Base-by-base conservation (phyloP, 148 eudicot species). In the Spergularia bocconei region DNA sequence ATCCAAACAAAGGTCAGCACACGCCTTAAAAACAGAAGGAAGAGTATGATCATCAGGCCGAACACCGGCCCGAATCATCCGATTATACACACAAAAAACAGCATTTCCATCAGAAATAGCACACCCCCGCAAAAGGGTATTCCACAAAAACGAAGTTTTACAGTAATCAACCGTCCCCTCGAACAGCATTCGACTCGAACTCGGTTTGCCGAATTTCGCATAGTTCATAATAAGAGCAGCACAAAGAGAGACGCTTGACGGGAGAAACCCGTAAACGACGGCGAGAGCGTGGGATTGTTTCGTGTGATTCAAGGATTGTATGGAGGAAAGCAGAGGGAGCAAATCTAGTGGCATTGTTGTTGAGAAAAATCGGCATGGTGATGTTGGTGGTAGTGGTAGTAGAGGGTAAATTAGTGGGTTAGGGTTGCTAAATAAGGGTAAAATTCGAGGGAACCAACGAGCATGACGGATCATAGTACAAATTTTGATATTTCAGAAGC, bases 21-120 rank as follows among this genome's bases (percentile, higher is more conserved):
- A 91, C n/a, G 85, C 79, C 79, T 91, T 91, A 44, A 89, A 48
- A 54, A 86, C 87, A 73, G 80, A 88, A 50, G 97, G 91, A 38
- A 85, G 86, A 1, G 92, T 90, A 75, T 87, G 85, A 78, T 86
- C 87, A 79, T 92, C 97, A 7, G 92, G 94, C 66, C 74, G 23
- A 63, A 87, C 74, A 20, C 74, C 74, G 21, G n/a, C 54, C 56
- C 78, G 15, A 78, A 88, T n/a, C 88, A 88, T 82, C 5, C 76
- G 33, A 72, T 90, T 90, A 73, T 84, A 88, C 17, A 76, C 63
- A 50, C 47, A 23, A 55, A 88, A 77, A 41, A 77, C 79, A n/a
- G 82, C 87, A 63, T 33, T 63, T 63, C 55, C 53, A 7, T 78
- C 79, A 72, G 74, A 41, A 74, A 81, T 72, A n/a, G 82, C 65